Conservation (phyloP, 31 red algal genomes). For the Porphyra umbilicalis region DNA sequence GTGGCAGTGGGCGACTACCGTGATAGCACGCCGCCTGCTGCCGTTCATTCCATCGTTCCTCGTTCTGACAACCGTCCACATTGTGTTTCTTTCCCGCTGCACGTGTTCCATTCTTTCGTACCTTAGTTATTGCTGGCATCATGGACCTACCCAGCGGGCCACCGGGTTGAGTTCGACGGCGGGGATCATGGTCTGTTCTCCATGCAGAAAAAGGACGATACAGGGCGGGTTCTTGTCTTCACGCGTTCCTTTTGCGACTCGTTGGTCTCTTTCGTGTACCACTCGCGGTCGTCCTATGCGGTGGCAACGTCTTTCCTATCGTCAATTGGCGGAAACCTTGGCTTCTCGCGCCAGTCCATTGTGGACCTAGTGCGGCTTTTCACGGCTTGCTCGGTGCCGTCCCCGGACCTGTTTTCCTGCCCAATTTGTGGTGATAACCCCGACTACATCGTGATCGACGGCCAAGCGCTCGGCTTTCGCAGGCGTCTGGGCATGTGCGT, state of each 20-base stretch:
- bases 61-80: neutral
- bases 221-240: neutral
- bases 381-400: too few species aligned
- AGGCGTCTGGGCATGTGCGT: neutral
- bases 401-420: too few species aligned
- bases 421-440: neutral
- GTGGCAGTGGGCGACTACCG: too few species aligned
- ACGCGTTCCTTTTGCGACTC: neutral
- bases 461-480: neutral
- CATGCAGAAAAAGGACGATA: neutral
- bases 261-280: neutral
- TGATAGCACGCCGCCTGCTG: too few species aligned
- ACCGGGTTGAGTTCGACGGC: neutral
- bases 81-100: neutral
- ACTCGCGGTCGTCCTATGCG: neutral
- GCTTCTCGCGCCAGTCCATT: neutral
- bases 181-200: neutral
- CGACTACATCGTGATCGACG: neutral
- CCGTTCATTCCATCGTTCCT: neutral
- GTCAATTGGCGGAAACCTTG: neutral
- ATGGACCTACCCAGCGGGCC: neutral
- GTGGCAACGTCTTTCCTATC: neutral
- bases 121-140: neutral
- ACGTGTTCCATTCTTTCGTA: too few species aligned
- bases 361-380: neutral